phyloP scores from a whole-genome alignment of 192 early-diverging fungal species.

The Jimgerdemannia flammicorona region DNA sequence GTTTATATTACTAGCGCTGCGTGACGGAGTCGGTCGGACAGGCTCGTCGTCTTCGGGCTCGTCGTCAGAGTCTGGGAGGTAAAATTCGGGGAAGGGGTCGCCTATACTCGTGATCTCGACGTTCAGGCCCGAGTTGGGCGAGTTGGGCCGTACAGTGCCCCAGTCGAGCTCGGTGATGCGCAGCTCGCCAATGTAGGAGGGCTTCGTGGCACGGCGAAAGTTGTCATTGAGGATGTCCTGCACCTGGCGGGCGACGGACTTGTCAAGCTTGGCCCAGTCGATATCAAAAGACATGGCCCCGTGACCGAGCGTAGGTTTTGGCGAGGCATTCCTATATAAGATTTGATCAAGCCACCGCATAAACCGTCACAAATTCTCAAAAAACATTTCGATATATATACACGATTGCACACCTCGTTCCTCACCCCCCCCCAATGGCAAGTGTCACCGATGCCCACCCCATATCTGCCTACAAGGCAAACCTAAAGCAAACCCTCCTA shows the following conservation, averaged over 20 bases:
- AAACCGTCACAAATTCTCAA: not conserved
- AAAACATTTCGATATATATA: too few relatives aligned
- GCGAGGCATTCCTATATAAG: too few relatives aligned
- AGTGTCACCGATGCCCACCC: constrained; percentile 7
- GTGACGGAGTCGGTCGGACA: constrained; percentile 10
- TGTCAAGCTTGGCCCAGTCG: constrained; percentile 62
- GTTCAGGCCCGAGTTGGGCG: not conserved
- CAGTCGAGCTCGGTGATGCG: constrained; percentile 62
- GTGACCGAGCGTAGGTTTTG: too few relatives aligned
- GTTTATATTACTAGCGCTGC: not conserved
- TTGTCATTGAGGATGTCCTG: constrained; percentile 63
- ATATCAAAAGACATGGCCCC: constrained; percentile 65
- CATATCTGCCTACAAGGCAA: constrained; percentile 19
- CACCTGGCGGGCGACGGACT: constrained; percentile 54
- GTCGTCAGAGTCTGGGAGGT: constrained; percentile 54
- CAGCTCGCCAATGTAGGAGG: constrained; percentile 69
- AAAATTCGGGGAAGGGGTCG: constrained; percentile 76
- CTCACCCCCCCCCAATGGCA: not conserved
- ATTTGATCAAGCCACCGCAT: not conserved
- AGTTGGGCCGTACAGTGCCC: constrained; percentile 61
- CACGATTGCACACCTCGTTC: too few relatives aligned
- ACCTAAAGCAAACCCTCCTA: constrained; percentile 48
- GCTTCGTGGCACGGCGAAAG: constrained; percentile 57
- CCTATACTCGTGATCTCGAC: constrained; percentile 70
- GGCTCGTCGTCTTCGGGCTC: constrained; percentile 18